Evolutionary conservation across 306 rosid genomes (phyloP).

Genomic region (Acmispon strigosus): DNA sequence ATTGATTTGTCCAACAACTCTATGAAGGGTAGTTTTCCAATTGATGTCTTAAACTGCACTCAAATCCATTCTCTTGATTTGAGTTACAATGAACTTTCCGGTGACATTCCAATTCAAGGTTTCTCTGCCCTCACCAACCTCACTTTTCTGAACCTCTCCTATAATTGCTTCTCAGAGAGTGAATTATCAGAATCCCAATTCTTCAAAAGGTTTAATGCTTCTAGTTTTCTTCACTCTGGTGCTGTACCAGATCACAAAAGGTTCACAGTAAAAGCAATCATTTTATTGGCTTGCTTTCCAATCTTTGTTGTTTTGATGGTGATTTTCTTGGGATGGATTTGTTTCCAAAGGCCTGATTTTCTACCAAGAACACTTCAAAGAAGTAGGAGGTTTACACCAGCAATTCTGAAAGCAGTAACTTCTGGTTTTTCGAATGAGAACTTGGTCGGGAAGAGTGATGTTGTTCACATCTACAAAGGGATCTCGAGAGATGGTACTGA

Average conservation of each 20-base stretch:
- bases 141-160: slow-evolving; percentile 48
- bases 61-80: slow-evolving; percentile 60
- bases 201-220: slow-evolving; percentile 43
- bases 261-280: slow-evolving; percentile 35
- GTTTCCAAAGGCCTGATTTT: slow-evolving; percentile 56
- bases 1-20: slow-evolving; percentile 62
- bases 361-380: slow-evolving; percentile 41
- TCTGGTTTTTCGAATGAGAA: slow-evolving; percentile 33
- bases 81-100: slow-evolving; percentile 45
- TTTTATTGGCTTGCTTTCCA: slow-evolving; percentile 51
- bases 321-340: slow-evolving; percentile 45
- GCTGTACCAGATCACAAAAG: slow-evolving; percentile 32
- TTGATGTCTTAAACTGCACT: slow-evolving; percentile 47
- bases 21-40: slow-evolving; percentile 48
- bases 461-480: slow-evolving; percentile 56
- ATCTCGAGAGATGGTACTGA: slow-evolving; percentile 43
- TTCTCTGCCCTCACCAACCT: slow-evolving; percentile 47
- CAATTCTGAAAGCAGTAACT: slow-evolving; percentile 55
- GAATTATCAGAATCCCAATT: slow-evolving; percentile 33
- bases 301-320: slow-evolving; percentile 42
- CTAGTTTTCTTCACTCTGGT: slow-evolving; percentile 61
- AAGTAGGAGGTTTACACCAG: slow-evolving; percentile 37
- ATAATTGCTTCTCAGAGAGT: slow-evolving; percentile 52
- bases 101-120: slow-evolving; percentile 47
- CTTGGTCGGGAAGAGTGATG: slow-evolving; percentile 49